Evolutionary conservation across 495 filamentous ascomycete genomes (phyloP), one percentile per base, ranked within the genome.

Genomic region (Trichoderma orchidacearum): DNA sequence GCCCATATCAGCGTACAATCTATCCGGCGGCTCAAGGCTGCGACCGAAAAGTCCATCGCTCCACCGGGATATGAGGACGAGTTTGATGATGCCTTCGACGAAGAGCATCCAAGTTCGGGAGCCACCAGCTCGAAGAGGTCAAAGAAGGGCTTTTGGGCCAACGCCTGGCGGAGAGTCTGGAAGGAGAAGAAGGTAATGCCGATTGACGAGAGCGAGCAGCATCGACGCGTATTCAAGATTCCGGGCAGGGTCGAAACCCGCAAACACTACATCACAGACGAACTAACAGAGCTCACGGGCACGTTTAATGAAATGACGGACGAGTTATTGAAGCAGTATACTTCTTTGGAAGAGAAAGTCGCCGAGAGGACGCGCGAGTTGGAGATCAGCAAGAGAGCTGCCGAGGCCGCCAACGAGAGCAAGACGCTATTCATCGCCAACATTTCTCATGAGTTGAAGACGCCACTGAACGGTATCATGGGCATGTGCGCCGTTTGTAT

Each of bases 341-440:
- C 79, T 50, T 82, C 80, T 8, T 72, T 95, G 23, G 91, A 95
- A 62, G 85, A 93, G 54, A 85, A 90, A 53, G 90, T 95, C 13
- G 78, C 77, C 0, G 83, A 92, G 68, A 80, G 90, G 36, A 96
- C 91, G 21, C 77, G 77, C 21, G 87, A 95, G 64, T 77, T 94
- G 3, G 89, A 95, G 67, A 81, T 87, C 54, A 90, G 87, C 63
- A 95, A 95, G 67, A 84, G 89, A 70, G 87, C 90, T 2, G 91
- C 91, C 5, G 91, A 95, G 64, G 84, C 87, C 13, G 91, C 91
- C 7, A 95, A 95, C 62, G 87, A 95, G 67, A 93, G 88, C 73
- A 95, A 96, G 70, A 95, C 91, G 6, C 69, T 95, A 25, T 96
- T 96, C 68, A 92, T 96, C 59, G 91, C 91, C 29, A 96, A 96